Evolutionary conservation across 768 basidiomycete genomes (phyloP), one percentile per base, ranked within the genome.

Genomic region (Lactarius vividus): DNA sequence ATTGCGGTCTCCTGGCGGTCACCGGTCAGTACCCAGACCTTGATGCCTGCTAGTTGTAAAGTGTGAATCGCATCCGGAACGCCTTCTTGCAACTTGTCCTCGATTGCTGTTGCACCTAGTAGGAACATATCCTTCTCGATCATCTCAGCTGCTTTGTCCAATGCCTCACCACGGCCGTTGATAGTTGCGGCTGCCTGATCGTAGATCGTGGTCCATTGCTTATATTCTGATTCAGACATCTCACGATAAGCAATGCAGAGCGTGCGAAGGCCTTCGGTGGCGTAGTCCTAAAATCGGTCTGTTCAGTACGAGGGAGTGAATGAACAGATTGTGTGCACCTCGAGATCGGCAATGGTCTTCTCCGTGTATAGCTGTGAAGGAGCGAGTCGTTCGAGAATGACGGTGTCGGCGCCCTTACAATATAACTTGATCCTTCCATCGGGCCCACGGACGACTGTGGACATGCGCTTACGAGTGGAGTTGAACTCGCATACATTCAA

Each of bases 401-500:
- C 97, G 1, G 94, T 98, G 74, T 99, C 97, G 1, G 97, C 97
- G 31, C 97, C 97, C 75, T 99, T 99, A 66, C 91, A 94, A 73
- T 93, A 98, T 10, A 99, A 74, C 77, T 95, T 98, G 79, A 99
- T 92, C 75, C 86, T 88, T 56, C 96, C 95, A 69, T 94, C 88
- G 0, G 96, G 90, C 29, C 85, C 83, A 28, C 94, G 86, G 37
- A 99, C 84, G 71, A 99, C 78, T 1, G 96, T 96, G 31, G 97
- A 98, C 97, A 99, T 98, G 65, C 97, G 85, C 74, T 99, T 98
- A 59, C 97, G 85, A 4, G 94, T 93, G 28, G 94, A 97, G 74
- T 98, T 98, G 83, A 99, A 99, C 78, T 98, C 97, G 84, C 96
- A 97, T 53, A 99, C 90, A 73, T 98, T 98, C 65, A 99, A 77